These are phyloP conservation scores for Penicillium sp. DNA, from an alignment of 2,329 filamentous ascomycete species.

Conservation along the genomic window DNA sequence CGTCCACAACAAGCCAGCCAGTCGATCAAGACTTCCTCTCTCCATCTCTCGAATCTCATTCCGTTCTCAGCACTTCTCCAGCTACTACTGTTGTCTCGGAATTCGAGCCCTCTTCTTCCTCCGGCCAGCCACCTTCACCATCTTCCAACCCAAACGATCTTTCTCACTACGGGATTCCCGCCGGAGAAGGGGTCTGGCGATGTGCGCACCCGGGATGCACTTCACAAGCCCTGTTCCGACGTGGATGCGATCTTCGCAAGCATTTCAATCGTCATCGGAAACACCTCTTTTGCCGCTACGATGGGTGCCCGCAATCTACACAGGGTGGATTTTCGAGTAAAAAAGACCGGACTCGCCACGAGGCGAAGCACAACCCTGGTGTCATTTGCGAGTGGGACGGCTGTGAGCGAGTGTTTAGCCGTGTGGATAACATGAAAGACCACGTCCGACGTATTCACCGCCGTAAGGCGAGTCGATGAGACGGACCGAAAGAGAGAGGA, in stretches of 20 bases:
- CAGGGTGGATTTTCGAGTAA: slow-evolving; percentile 57
- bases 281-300: slow-evolving; percentile 54
- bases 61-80: slow-evolving; percentile 12
- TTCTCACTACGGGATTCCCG: slow-evolving; percentile 28
- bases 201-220: slow-evolving; percentile 55
- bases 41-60: slow-evolving; percentile 8
- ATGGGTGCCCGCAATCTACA: slow-evolving; percentile 52
- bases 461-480: slow-evolving; percentile 9
- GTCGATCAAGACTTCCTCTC: slow-evolving; percentile 10
- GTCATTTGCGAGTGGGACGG: slow-evolving; percentile 54
- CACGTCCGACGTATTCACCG: slow-evolving; percentile 42
- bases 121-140: slow-evolving; percentile 7
- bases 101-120: slow-evolving; percentile 8
- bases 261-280: slow-evolving; percentile 59
- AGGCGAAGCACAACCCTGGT: slow-evolving; percentile 58
- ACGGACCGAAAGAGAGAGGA: not conserved
- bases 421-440: slow-evolving; percentile 57
- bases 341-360: slow-evolving; percentile 56
- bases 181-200: slow-evolving; percentile 45
- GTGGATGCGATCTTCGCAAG: slow-evolving; percentile 57
- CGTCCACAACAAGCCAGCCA: too few relatives aligned
- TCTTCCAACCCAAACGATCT: slow-evolving; percentile 21
- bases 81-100: slow-evolving; percentile 12
- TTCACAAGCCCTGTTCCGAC: slow-evolving; percentile 53
- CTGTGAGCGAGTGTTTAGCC: slow-evolving; percentile 54